A percentile compares a stretch with the other conserved stretches of the same genome.
phyloP scores from a whole-genome alignment of 768 basidiomycete genomes.

The Trametes punicea region DNA sequence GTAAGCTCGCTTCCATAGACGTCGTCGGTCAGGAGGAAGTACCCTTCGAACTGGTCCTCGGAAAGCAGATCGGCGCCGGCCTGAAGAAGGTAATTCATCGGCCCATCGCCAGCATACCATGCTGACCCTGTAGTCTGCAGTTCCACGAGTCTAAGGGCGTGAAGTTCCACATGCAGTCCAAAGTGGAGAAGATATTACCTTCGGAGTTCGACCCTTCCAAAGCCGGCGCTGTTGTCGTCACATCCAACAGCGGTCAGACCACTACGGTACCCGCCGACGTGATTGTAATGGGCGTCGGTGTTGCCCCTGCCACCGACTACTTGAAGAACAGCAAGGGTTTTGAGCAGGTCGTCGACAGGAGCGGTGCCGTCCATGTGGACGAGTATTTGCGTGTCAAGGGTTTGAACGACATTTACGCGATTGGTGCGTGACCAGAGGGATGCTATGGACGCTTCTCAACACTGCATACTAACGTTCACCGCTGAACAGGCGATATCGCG shows the following conservation, averaged over 20 bases:
- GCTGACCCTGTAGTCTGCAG: conserved; percentile 33
- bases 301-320: conserved; percentile 77
- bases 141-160: conserved; percentile 80
- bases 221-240: conserved; percentile 26
- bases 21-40: conserved; percentile 80
- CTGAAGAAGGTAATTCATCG: conserved; percentile 58
- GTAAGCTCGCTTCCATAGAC: conserved; percentile 76
- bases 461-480: background rate
- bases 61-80: conserved; percentile 73
- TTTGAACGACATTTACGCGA: conserved; percentile 57
- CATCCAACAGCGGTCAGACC: conserved; percentile 59
- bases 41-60: conserved; percentile 81
- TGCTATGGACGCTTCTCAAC: no score
- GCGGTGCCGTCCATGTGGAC: conserved; percentile 77
- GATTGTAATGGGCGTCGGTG: conserved; percentile 85
- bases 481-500: conserved; percentile 67
- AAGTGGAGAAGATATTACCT: conserved; percentile 57
- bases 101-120: background rate
- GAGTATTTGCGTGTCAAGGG: conserved; percentile 62
- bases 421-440: conserved; percentile 40
- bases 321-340: conserved; percentile 65
- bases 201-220: conserved; percentile 22
- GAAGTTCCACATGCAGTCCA: conserved; percentile 76
- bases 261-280: conserved; percentile 67
- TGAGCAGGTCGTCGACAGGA: conserved; percentile 56